Evolutionary conservation across 345 rosid species (phyloP), one percentile per base, ranked within the genome.

Genomic region (Turritis glabra): DNA sequence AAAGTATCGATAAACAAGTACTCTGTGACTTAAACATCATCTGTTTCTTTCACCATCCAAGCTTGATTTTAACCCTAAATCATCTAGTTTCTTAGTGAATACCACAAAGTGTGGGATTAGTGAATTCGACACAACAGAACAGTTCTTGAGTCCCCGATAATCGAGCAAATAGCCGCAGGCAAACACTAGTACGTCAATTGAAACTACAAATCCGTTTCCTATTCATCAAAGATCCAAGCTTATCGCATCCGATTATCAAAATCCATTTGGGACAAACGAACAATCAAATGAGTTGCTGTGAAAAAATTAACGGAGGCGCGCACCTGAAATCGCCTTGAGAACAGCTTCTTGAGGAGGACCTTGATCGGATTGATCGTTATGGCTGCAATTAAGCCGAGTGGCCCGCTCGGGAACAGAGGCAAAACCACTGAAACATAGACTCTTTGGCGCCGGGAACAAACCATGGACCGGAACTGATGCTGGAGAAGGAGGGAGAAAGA

Each of bases 261-360:
- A 32, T 43, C 32, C 59, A 55, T 14, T 46, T 63, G 71, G 54
- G 74, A 51, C n/a, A 67, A 57, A 47, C 43, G 15, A 41, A 21
- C 48, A 33, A 32, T 40, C 13, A 17, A 50, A 63, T 21, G n/a
- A n/a, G n/a, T n/a, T n/a, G n/a, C n/a, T n/a, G n/a, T n/a, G 18
- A 22, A 33, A 22, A 77, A 44, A 54, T 18, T 13, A 26, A 29
- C 27, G 33, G 53, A 69, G 13, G 22, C 11, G 8, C 56, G 5
- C 56, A 93, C 99, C 97, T 82, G 99, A 91, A 80, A 95, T 91
- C 60, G 96, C 97, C 76, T 87, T 95, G 51, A 95, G 93, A 66
- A 95, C 87, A 47, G 97, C 97, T 84, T 95, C 99, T 66, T 90
- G 97, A 43, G 97, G 93, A 3, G 94, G 97, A 0, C 83, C 91